Base-by-base conservation (phyloP, 2,329 filamentous ascomycete species). In the Ophiostoma quercus region DNA sequence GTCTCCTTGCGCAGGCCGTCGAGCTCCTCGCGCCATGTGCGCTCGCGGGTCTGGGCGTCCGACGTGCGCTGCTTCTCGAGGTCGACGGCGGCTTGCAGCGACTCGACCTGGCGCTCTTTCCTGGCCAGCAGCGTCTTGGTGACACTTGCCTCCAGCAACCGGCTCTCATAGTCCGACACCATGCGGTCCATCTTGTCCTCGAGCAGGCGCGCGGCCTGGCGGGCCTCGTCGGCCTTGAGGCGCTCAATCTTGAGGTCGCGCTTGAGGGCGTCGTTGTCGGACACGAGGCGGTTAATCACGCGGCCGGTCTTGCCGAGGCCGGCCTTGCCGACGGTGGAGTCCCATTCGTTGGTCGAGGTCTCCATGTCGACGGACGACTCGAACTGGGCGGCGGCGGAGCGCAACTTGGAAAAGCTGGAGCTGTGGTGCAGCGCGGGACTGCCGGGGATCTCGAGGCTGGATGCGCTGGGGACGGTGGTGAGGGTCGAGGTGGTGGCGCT, bases 241-340 rank as follows among this genome's bases (percentile, higher is more conserved):
- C 83, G 82, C 78, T 91, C 88, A 70, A 90, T 85, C 75, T 89
- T 83, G 70, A 91, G 82, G 73, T 94, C 91, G 68, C 91, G 85
- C 75, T 91, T 91, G 65, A 94, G 82, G 57, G 88, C 85, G 76
- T 94, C 91, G 74, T 93, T 93, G 76, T 94, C 91, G 68, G 89
- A 88, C 76, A 92, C 91, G 69, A 95, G 84, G 76, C 88, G 87
- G 79, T 95, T 92, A 78, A 95, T 94, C 68, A 92, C 90, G 43
- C 90, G 84, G 9, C 90, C 90, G 11, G 89, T 92, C 81, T 92
- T 92, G 62, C 90, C 90, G 2, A 90, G 80, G 2, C 87, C 88
- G 8, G 89, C 88, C 76, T 89, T 89, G 74, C 89, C 89, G 65
- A 91, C 85, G 2, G 88, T 88, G 39, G 87, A 87, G 75, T 90